phyloP scores from a whole-genome alignment of 2,329 filamentous ascomycete genomes.

The Phyllosticta citribraziliensis region DNA sequence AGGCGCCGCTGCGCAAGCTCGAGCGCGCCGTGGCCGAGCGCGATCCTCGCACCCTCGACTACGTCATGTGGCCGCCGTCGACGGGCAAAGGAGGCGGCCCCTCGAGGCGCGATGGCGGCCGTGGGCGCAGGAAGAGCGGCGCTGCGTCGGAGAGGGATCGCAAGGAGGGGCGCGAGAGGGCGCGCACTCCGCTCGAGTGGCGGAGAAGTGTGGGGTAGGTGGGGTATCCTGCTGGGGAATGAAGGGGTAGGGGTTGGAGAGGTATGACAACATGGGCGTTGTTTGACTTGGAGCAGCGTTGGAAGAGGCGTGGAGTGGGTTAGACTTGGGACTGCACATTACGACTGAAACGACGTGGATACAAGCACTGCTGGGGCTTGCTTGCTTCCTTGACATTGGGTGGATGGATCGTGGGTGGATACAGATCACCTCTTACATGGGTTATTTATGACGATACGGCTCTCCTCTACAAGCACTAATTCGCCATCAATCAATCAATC shows the following conservation, averaged over 20 bases:
- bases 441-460: background rate
- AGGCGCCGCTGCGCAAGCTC: slow-evolving; percentile 35
- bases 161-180: background rate
- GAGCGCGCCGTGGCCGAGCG: slow-evolving; percentile 34
- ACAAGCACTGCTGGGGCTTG: background rate
- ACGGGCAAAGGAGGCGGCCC: background rate
- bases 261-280: background rate
- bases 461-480: background rate
- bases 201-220: background rate
- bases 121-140: background rate
- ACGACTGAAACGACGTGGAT: background rate
- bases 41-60: slow-evolving; percentile 33
- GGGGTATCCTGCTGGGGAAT: background rate
- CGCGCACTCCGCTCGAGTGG: background rate
- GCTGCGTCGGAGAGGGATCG: background rate
- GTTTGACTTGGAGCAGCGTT: no score
- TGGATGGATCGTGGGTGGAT: background rate
- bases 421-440: background rate
- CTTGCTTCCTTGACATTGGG: background rate
- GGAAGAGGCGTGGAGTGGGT: background rate
- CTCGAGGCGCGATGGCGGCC: background rate
- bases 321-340: background rate
- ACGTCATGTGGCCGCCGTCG: slow-evolving; percentile 26
- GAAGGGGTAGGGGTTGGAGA: background rate
- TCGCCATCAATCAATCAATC: background rate